Base-by-base conservation (phyloP, 306 rosid species). In the Vachellia collinsii region DNA sequence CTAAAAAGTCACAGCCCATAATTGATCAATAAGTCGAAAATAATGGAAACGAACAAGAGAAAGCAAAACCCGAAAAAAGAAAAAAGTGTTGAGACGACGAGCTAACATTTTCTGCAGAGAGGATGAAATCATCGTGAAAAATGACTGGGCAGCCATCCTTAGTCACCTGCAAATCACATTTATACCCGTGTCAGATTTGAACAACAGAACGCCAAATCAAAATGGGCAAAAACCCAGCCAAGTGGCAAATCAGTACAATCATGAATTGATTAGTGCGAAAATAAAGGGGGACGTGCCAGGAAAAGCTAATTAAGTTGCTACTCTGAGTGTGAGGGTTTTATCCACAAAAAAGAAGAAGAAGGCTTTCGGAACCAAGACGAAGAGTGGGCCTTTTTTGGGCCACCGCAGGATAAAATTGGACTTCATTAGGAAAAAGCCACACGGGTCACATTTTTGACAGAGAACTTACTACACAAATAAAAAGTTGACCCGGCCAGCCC, bases 121-220 rank as follows among this genome's bases (percentile, higher is more conserved):
- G 65, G 66, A 93, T 88, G 62, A 80, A 82, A 54, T 80, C 83
- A 77, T 93, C 97, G 54, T 93, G 97, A 90, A 91, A 93, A 83
- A 93, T 90, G 90, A 93, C 85, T 0, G 97, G 97, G 77, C 79
- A 93, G 82, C 82, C 89, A 87, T 93, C 97, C 79, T 51, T 90
- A 8, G 97, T 90, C 75, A 93, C 97, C 97, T 93, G 86, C 92
- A 88, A 87, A 85, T 51, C 65, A 81, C 70, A 62, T 36, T 37
- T 36, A 81, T 69, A 79, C 20, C 77, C 80, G 73, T 51, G 83
- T 82, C 81, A 86, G 84, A 65, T 76, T 69, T 86, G 29, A 56
- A 20, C 17, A 51, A 5, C 5, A 17, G 56, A 16, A 14, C n/a
- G 19, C 59, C 22, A 51, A 51, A 0, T 17, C 22, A 51, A 17